Evolutionary conservation across 495 filamentous ascomycete species (phyloP).

Genomic region (Baudoinia panamericana): DNA sequence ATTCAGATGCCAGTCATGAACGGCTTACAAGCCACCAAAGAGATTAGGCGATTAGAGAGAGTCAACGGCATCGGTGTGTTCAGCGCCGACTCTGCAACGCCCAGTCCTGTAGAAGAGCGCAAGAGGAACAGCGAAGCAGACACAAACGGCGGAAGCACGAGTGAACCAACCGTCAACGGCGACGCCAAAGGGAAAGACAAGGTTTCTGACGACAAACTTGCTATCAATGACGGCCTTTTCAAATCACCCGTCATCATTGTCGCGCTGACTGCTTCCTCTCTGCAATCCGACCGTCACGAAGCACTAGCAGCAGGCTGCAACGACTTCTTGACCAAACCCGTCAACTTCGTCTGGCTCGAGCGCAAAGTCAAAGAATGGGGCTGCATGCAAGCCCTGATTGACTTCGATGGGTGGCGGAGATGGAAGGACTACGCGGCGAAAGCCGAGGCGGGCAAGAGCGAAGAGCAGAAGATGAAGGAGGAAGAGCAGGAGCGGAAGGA

Average conservation of each 20-base stretch:
- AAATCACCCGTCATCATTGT: conserved; percentile 97
- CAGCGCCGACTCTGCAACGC: conserved; percentile 33
- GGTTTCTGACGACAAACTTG: conserved; percentile 3
- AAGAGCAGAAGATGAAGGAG: conserved; percentile 12
- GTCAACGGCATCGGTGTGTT: conserved; percentile 86
- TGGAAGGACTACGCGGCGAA: conserved; percentile 60
- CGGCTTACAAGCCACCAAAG: conserved; percentile 88
- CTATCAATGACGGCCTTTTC: conserved; percentile 42
- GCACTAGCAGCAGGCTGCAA: conserved; percentile 93
- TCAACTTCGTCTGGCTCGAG: conserved; percentile 95
- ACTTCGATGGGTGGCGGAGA: conserved; percentile 95
- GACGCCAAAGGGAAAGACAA: not conserved
- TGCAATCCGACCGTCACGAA: conserved; percentile 91
- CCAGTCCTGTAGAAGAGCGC: conserved; percentile 31
- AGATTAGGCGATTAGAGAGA: conserved; percentile 80
- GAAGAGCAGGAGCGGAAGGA: conserved; percentile 4
- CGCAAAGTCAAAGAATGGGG: conserved; percentile 99
- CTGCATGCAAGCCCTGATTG: conserved; percentile 97
- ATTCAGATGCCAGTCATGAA: conserved; percentile 97
- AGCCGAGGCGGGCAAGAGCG: conserved; percentile 16
- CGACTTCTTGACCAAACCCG: conserved; percentile 97
- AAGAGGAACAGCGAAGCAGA: conserved; percentile 34
- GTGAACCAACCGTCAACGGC: not conserved
- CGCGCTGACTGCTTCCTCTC: conserved; percentile 78
- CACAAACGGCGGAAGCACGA: not conserved